A percentile compares a stretch with the other conserved stretches of the same genome.
Evolutionary conservation across 345 rosid genomes (phyloP).

Genomic region (Nephelium lappaceum): DNA sequence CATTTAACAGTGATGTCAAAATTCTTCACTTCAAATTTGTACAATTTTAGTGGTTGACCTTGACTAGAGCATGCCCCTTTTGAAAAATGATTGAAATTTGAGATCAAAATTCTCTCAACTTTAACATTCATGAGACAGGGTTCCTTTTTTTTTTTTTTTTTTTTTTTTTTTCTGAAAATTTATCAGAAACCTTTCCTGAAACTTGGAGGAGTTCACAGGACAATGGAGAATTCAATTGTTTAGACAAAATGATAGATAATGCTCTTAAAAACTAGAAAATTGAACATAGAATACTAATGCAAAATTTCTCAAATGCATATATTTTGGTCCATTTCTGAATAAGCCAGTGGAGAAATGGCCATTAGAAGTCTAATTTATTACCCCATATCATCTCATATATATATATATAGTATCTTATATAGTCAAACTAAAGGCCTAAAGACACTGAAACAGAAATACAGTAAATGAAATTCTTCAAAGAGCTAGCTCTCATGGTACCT

Average conservation of each 20-base stretch:
- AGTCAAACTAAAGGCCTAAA: background rate
- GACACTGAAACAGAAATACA: background rate
- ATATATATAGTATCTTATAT: too few relatives aligned
- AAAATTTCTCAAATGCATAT: too few relatives aligned
- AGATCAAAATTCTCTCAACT: too few relatives aligned
- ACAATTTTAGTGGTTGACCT: background rate
- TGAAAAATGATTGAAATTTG: background rate
- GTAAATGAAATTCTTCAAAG: background rate
- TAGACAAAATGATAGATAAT: too few relatives aligned
- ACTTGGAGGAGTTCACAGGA: too few relatives aligned
- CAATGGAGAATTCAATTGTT: too few relatives aligned
- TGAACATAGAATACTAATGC: too few relatives aligned
- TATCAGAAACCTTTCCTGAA: background rate
- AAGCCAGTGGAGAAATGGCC: background rate
- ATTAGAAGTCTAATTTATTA: background rate
- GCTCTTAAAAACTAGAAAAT: too few relatives aligned
- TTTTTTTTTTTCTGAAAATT: too few relatives aligned
- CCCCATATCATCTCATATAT: background rate
- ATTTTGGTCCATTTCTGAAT: too few relatives aligned
- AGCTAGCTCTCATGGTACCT: background rate
- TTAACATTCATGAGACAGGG: too few relatives aligned
- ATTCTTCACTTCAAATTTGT: background rate
- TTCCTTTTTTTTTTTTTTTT: too few relatives aligned
- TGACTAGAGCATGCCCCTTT: background rate
- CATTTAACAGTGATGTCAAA: background rate